These are phyloP conservation scores for Dioscorea zingiberensis DNA, from an alignment of 106 monocot species.

Conservation along the genomic window DNA sequence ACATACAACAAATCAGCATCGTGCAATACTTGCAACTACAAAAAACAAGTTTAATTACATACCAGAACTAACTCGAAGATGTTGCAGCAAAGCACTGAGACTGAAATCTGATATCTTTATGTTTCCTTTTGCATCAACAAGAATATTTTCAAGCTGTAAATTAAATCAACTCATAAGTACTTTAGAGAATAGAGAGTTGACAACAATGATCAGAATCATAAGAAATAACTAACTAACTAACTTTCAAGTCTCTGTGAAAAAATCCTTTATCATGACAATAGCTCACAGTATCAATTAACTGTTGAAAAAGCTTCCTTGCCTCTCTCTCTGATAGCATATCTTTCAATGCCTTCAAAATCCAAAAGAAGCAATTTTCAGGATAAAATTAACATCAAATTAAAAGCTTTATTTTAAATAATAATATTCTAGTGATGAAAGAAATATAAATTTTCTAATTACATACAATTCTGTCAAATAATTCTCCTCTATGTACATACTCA, in stretches of 20 bases:
- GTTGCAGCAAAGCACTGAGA: conserved; percentile 48
- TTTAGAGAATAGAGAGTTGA: too few species aligned
- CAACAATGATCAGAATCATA: too few species aligned
- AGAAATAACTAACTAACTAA: too few species aligned
- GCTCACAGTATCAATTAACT: conserved; percentile 83
- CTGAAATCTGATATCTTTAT: conserved; percentile 66
- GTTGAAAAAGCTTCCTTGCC: conserved; percentile 78
- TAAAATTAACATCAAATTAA: too few species aligned
- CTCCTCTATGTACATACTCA: conserved; percentile 72
- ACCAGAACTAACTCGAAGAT: conserved; percentile 13
- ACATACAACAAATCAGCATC: too few species aligned
- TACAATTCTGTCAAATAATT: conserved; percentile 66
- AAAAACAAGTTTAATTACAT: too few species aligned
- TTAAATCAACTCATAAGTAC: too few species aligned
- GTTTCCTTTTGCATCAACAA: conserved; percentile 53
- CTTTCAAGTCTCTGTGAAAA: conserved; percentile 93
- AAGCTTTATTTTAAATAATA: too few species aligned
- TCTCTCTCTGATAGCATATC: conserved; percentile 58
- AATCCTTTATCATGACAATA: conserved; percentile 92
- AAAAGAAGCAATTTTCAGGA: too few species aligned
- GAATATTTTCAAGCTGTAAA: conserved; percentile 61
- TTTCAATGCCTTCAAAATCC: conserved; percentile 26
- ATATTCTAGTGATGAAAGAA: too few species aligned
- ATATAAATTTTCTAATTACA: neutral
- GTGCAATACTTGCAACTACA: too few species aligned